These are phyloP conservation scores for Sordariomycetes sp. DNA, from an alignment of 2,329 filamentous ascomycete species.

Conservation along the genomic window DNA sequence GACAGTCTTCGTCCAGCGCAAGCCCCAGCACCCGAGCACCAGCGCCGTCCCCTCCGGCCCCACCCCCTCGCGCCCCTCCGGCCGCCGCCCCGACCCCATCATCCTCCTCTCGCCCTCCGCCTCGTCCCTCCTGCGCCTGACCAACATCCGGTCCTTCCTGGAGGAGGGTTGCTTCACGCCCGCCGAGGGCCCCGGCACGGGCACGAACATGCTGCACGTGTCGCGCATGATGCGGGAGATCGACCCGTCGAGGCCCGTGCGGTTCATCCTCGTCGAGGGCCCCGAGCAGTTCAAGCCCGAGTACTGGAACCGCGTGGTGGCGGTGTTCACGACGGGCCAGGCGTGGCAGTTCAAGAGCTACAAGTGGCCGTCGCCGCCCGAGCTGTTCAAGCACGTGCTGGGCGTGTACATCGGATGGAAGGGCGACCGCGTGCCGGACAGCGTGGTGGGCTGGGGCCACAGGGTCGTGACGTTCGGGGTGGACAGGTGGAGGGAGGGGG, in stretches of 20 bases:
- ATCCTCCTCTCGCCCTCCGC: constrained; percentile 95
- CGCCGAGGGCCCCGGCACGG: constrained; percentile 56
- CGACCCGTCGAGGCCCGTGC: constrained; percentile 61
- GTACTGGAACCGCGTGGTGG: constrained; percentile 92
- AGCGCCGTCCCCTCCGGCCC: constrained; percentile 29
- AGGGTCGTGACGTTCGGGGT: constrained; percentile 69
- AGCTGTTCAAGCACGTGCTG: constrained; percentile 80
- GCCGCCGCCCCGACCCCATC: constrained; percentile 64
- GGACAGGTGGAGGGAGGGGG: constrained; percentile 64
- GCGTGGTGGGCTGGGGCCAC: constrained; percentile 75
- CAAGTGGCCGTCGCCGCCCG: constrained; percentile 83
- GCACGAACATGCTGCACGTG: constrained; percentile 76
- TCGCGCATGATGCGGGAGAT: constrained; percentile 64
- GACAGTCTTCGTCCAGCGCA: constrained; percentile 60
- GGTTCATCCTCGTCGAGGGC: constrained; percentile 91
- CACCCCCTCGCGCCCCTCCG: constrained; percentile 41
- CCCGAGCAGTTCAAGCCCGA: constrained; percentile 95
- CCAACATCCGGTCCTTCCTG: constrained; percentile 92
- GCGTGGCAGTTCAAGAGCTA: constrained; percentile 98
- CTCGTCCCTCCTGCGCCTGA: constrained; percentile 87
- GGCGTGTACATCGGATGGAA: constrained; percentile 89
- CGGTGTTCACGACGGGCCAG: constrained; percentile 95
- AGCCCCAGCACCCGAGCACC: constrained; percentile 28
- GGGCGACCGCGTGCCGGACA: constrained; percentile 68
- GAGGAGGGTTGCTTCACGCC: constrained; percentile 74